Percentiles rank a stretch among this genome's conserved stretches.
These are phyloP conservation scores for Cladosporium velox DNA, from an alignment of 2,329 filamentous ascomycete genomes.

Conservation along the genomic window DNA sequence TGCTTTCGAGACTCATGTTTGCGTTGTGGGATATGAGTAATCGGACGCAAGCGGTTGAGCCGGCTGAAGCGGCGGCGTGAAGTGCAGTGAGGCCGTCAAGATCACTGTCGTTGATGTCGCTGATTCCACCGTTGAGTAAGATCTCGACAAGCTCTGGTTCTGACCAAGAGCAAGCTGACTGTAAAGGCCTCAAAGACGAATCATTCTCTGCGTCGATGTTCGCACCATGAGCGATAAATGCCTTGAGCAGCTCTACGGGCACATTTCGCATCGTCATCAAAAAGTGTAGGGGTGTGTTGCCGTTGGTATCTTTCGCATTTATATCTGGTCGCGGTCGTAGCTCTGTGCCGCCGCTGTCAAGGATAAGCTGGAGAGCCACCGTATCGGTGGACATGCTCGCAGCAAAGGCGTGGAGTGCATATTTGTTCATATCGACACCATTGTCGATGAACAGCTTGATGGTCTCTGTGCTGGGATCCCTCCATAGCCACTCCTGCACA, in stretches of 20 bases:
- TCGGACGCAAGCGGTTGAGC: constrained; percentile 24
- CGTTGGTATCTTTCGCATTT: constrained; percentile 21
- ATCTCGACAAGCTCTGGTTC: constrained; percentile 20
- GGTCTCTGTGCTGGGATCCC: constrained; percentile 9
- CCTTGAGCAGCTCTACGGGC: constrained; percentile 24
- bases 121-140: constrained; percentile 19
- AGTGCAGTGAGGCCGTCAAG: constrained; percentile 22
- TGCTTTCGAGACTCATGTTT: background rate
- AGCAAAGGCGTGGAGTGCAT: constrained; percentile 21
- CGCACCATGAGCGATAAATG: constrained; percentile 20
- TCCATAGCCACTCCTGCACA: constrained; percentile 1
- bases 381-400: constrained; percentile 5
- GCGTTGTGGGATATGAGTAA: constrained; percentile 24
- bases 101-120: constrained; percentile 26
- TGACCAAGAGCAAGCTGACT: constrained; percentile 21
- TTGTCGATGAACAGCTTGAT: constrained; percentile 20
- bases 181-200: constrained; percentile 23
- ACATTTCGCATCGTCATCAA: constrained; percentile 21
- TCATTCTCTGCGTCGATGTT: constrained; percentile 26
- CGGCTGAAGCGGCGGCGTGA: constrained; percentile 21
- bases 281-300: constrained; percentile 23
- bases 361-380: constrained; percentile 22
- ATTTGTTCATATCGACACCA: constrained; percentile 15
- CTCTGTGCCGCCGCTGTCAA: constrained; percentile 5
- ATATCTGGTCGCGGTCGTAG: constrained; percentile 18